Conservation (phyloP, 208 protist genomes). For the Leishmania turanica region DNA sequence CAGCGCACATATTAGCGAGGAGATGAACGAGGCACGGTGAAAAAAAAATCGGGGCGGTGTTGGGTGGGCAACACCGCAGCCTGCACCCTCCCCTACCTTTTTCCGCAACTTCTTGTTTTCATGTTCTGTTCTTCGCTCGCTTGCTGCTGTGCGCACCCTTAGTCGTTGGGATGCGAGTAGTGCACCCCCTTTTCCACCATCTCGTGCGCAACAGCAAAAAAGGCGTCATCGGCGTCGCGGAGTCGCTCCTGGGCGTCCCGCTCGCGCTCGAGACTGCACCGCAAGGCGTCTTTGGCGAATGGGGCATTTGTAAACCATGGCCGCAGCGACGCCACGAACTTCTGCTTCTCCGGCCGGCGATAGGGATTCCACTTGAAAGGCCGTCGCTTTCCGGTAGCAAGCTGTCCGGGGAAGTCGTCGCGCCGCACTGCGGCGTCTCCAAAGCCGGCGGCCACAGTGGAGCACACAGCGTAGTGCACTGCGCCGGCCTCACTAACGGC, state of each 20-base stretch:
- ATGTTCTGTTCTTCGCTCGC: not conserved
- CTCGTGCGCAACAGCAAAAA: conserved; percentile 60
- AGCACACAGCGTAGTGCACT: conserved; percentile 31
- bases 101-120: not conserved
- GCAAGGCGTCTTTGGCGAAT: conserved; percentile 40
- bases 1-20: not conserved
- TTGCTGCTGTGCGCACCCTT: conserved; percentile 1
- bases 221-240: conserved; percentile 52
- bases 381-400: conserved; percentile 23
- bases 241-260: conserved; percentile 28
- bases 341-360: conserved; percentile 15
- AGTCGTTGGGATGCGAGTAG: conserved; percentile 54
- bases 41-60: not conserved
- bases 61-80: not conserved
- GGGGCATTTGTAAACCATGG: conserved; percentile 58
- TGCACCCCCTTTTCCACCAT: conserved; percentile 65
- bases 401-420: conserved; percentile 44
- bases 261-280: conserved; percentile 26
- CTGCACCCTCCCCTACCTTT: not conserved
- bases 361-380: conserved; percentile 63
- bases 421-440: conserved; percentile 11
- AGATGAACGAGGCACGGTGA: not conserved
- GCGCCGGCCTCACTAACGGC: not conserved
- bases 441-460: conserved; percentile 26
- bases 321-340: conserved; percentile 41